Conservation (phyloP, 805 yeast genomes). For the Metschnikowia baotianmanensis region DNA sequence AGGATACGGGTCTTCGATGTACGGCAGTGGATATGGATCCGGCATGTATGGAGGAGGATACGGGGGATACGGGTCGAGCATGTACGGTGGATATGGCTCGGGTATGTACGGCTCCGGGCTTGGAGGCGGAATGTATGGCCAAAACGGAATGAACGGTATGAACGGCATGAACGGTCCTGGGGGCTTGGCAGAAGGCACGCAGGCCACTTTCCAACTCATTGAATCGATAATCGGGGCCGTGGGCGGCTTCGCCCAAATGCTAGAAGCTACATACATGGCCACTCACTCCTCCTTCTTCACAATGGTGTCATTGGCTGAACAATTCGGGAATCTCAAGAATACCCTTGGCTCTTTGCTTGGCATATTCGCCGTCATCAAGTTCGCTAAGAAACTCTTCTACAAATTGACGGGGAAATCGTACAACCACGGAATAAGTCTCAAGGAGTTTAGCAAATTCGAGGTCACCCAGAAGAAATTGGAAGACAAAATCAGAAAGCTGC, state of each 20-base stretch:
- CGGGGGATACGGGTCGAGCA: constrained; percentile 34
- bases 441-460: constrained; percentile 73
- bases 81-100: constrained; percentile 18
- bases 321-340: constrained; percentile 77
- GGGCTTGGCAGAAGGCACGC: constrained; percentile 67
- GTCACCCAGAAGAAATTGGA: constrained; percentile 42
- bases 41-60: constrained; percentile 17
- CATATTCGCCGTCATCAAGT: constrained; percentile 73
- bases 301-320: constrained; percentile 93
- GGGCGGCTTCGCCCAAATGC: constrained; percentile 96
- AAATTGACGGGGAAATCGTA: constrained; percentile 59
- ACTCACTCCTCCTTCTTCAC: constrained; percentile 96
- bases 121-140: constrained; percentile 25
- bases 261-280: constrained; percentile 97
- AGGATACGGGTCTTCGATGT: constrained; percentile 20
- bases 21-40: constrained; percentile 22
- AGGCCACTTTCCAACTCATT: constrained; percentile 90
- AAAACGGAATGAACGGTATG: constrained; percentile 21
- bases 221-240: constrained; percentile 93
- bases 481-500: constrained; percentile 33
- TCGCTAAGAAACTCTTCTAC: constrained; percentile 61
- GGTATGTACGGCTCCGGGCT: constrained; percentile 16
- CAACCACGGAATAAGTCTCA: constrained; percentile 50
- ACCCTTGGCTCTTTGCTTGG: constrained; percentile 87
- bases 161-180: constrained; percentile 29